phyloP scores from a whole-genome alignment of 1,139 yeast species.

The Yamadazyma atlantica region DNA sequence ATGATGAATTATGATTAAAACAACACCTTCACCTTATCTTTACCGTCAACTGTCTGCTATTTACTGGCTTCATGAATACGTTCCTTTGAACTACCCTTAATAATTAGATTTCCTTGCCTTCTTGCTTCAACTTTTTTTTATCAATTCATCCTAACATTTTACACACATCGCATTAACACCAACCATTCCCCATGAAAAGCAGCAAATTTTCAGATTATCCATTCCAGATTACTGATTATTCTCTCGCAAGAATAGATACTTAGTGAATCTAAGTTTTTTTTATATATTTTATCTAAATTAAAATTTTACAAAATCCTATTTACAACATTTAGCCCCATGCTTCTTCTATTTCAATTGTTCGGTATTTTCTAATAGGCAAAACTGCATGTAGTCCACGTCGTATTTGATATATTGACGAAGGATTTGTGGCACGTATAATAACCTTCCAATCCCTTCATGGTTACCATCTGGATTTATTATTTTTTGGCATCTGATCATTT shows the following conservation, averaged over 20 bases:
- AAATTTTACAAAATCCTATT: conserved; percentile 1
- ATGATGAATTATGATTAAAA: conserved; percentile 38
- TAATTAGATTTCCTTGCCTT: not conserved
- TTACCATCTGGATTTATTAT: conserved; percentile 50
- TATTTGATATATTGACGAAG: conserved; percentile 24
- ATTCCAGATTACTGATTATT: no score
- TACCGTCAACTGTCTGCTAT: no score
- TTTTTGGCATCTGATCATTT: conserved; percentile 37
- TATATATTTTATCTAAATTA: not conserved
- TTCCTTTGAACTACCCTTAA: not conserved
- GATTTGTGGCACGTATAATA: conserved; percentile 43
- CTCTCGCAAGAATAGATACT: not conserved
- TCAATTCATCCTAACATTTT: not conserved
- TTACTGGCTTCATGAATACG: no score
- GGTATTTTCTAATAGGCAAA: conserved; percentile 36
- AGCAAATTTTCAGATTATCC: not conserved
- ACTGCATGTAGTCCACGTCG: conserved; percentile 42
- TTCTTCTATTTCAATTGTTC: not conserved
- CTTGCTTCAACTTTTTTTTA: conserved; percentile 4
- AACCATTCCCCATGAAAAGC: not conserved
- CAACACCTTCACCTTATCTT: no score
- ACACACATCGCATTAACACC: not conserved
- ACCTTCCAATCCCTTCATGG: conserved; percentile 42
- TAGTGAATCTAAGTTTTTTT: not conserved
- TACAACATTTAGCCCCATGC: not conserved